Percentiles rank a stretch among this genome's conserved stretches.
Conservation (phyloP, 768 basidiomycete genomes). For the Panellus pusillus region DNA sequence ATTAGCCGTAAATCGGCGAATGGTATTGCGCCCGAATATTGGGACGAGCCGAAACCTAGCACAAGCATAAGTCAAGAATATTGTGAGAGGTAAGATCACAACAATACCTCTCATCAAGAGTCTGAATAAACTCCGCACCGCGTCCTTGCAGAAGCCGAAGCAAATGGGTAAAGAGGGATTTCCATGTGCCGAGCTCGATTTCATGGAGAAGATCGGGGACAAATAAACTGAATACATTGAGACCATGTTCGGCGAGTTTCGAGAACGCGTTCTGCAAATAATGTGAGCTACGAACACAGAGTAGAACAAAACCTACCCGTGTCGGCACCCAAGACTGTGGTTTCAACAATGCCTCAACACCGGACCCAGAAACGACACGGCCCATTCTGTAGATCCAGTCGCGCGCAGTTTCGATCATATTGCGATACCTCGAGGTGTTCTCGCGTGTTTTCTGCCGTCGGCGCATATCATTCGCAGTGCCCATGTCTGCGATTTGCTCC, state of each 20-base stretch:
- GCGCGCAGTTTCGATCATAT: background rate
- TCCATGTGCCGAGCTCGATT: slow-evolving; percentile 38
- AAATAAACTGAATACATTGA: slow-evolving; percentile 28
- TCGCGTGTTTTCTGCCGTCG: background rate
- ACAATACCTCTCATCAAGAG: background rate
- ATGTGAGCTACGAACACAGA: background rate
- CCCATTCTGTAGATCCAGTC: background rate
- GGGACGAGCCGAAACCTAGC: slow-evolving; percentile 26
- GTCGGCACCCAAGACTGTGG: slow-evolving; percentile 6
- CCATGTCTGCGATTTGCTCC: background rate
- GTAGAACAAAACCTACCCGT: background rate
- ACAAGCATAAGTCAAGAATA: too few relatives aligned
- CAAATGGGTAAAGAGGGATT: slow-evolving; percentile 33
- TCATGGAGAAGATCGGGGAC: slow-evolving; percentile 36
- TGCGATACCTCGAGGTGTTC: background rate
- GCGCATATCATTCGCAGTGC: background rate
- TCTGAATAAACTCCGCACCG: background rate
- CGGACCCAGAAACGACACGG: background rate
- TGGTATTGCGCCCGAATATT: slow-evolving; percentile 32
- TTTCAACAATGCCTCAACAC: background rate
- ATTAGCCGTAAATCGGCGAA: slow-evolving; percentile 35
- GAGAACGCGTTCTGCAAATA: slow-evolving; percentile 32
- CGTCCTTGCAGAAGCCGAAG: slow-evolving; percentile 28
- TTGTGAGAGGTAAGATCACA: too few relatives aligned
- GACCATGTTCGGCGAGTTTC: slow-evolving; percentile 13